Percentiles rank a stretch among this genome's conserved stretches.
These are phyloP conservation scores for Exophiala calicioides DNA, from an alignment of 2,329 filamentous ascomycete genomes.

Conservation along the genomic window DNA sequence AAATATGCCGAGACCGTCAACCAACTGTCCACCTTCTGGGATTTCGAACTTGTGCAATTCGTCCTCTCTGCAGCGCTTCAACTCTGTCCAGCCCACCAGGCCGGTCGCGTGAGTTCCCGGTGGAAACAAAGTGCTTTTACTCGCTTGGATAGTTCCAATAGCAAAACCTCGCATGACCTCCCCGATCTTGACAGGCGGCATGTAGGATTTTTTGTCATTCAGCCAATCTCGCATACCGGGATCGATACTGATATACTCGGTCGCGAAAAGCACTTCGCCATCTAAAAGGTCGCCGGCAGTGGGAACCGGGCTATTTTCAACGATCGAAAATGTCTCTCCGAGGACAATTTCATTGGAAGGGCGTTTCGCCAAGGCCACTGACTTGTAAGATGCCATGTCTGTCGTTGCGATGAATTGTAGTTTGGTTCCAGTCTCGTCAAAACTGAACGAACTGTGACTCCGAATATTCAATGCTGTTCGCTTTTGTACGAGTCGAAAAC, in stretches of 20 bases:
- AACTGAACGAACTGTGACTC: no score
- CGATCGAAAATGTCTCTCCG: constrained; percentile 62
- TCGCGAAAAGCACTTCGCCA: constrained; percentile 62
- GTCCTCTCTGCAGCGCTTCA: constrained; percentile 60
- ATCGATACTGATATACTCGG: constrained; percentile 68
- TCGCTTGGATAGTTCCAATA: constrained; percentile 63
- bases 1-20: constrained; percentile 63
- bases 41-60: constrained; percentile 48
- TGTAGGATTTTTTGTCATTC: constrained; percentile 60
- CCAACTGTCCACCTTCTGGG: constrained; percentile 50
- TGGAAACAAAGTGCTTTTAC: constrained; percentile 56
- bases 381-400: constrained; percentile 46
- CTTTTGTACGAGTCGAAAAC: no score
- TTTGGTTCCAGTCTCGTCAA: no score
- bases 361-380: constrained; percentile 63
- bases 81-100: constrained; percentile 65
- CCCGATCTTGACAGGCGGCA: constrained; percentile 68
- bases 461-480: no score
- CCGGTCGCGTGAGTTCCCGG: constrained; percentile 61
- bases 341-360: constrained; percentile 63
- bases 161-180: constrained; percentile 67
- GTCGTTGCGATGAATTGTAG: no score
- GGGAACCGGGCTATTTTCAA: constrained; percentile 51
- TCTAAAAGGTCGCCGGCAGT: constrained; percentile 52
- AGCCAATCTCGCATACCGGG: constrained; percentile 77